Percentiles rank a stretch among this genome's conserved stretches.
These are phyloP conservation scores for Aureobasidium leucospermi DNA, from an alignment of 2,329 filamentous ascomycete genomes.

Conservation along the genomic window DNA sequence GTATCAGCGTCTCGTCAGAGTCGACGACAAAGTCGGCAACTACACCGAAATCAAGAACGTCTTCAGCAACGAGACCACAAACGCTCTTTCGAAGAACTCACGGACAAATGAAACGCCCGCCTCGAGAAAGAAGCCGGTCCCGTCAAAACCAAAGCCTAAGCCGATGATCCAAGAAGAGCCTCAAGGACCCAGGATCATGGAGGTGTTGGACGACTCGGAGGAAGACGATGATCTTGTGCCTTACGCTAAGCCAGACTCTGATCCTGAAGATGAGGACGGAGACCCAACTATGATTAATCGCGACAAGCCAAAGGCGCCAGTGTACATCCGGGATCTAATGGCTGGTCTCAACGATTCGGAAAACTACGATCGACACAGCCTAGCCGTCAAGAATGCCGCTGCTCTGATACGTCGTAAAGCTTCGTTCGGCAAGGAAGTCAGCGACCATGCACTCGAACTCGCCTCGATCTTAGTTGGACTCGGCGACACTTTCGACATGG, in stretches of 20 bases:
- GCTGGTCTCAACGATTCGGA: slow-evolving; percentile 71
- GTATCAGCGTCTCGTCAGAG: slow-evolving; percentile 60
- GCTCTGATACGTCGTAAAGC: slow-evolving; percentile 80
- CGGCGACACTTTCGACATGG: slow-evolving; percentile 77
- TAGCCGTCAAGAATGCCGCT: slow-evolving; percentile 71
- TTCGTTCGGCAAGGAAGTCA: slow-evolving; percentile 79
- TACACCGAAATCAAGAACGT: slow-evolving; percentile 40
- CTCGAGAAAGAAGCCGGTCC: neutral
- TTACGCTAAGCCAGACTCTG: slow-evolving; percentile 80
- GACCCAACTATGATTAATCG: slow-evolving; percentile 81
- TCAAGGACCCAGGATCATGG: slow-evolving; percentile 26
- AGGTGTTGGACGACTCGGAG: slow-evolving; percentile 30
- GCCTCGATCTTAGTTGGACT: slow-evolving; percentile 69
- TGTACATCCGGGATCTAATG: slow-evolving; percentile 85
- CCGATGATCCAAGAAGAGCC: slow-evolving; percentile 22
- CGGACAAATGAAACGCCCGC: neutral
- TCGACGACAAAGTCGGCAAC: slow-evolving; percentile 57
- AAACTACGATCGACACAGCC: slow-evolving; percentile 73
- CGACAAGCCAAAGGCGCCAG: slow-evolving; percentile 74
- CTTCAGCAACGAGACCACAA: neutral
- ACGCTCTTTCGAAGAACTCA: neutral
- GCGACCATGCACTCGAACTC: slow-evolving; percentile 74
- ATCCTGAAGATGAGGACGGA: slow-evolving; percentile 85
- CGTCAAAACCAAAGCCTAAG: neutral
- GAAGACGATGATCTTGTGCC: slow-evolving; percentile 60